These are phyloP conservation scores for Tulasnella sp. DNA, from an alignment of 768 basidiomycete genomes.

Conservation along the genomic window DNA sequence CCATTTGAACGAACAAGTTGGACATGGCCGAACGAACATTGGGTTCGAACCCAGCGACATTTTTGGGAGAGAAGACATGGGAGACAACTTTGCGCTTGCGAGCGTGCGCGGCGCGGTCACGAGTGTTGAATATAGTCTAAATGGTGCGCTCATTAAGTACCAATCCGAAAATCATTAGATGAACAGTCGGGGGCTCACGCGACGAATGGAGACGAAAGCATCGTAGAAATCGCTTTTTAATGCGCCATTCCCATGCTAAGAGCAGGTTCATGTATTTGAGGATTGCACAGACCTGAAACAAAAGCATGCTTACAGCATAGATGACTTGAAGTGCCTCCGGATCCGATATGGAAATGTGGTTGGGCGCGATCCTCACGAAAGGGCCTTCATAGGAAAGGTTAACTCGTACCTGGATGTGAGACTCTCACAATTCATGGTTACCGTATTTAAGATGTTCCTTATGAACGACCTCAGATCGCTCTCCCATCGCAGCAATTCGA, in stretches of 20 bases:
- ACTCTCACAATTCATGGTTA: slow-evolving; percentile 25
- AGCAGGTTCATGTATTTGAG: no score
- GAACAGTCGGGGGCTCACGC: slow-evolving; percentile 32
- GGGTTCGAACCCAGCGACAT: slow-evolving; percentile 76
- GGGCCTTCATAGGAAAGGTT: slow-evolving; percentile 39
- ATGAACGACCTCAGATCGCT: slow-evolving; percentile 67
- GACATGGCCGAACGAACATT: slow-evolving; percentile 53
- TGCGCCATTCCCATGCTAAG: slow-evolving; percentile 71
- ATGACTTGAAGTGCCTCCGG: slow-evolving; percentile 65
- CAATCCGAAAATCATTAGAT: no score
- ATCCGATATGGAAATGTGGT: slow-evolving; percentile 66
- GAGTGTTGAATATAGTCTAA: slow-evolving; percentile 70
- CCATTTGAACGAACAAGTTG: slow-evolving; percentile 63
- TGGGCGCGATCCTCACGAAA: slow-evolving; percentile 61
- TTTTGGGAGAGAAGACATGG: slow-evolving; percentile 77
- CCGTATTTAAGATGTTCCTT: slow-evolving; percentile 64
- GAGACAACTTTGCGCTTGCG: slow-evolving; percentile 89
- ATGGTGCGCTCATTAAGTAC: no score
- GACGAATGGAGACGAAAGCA: slow-evolving; percentile 60
- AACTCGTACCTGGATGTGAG: no score
- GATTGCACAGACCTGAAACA: no score
- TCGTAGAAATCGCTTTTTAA: slow-evolving; percentile 70
- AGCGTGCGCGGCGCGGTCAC: slow-evolving; percentile 66
- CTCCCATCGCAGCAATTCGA: slow-evolving; percentile 50
- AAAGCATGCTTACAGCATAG: slow-evolving; percentile 43